Percentiles rank a stretch among this genome's conserved stretches.
phyloP scores from a whole-genome alignment of 2,329 filamentous ascomycete species.

The Chaetothyriales sp. region DNA sequence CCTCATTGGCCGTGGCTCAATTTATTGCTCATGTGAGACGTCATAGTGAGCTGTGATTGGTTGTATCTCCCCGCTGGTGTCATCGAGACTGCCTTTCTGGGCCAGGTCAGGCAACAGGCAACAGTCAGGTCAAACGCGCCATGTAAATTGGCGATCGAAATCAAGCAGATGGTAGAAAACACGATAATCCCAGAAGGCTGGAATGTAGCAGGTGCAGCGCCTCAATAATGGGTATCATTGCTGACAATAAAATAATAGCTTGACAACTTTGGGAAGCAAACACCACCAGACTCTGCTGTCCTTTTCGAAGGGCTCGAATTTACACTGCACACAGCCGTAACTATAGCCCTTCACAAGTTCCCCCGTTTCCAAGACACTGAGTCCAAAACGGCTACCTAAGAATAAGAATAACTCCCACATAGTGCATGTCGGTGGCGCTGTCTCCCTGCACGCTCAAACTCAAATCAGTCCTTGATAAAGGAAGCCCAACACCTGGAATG shows the following conservation, averaged over 20 bases:
- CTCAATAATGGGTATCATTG: background rate
- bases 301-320: background rate
- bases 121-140: too few species aligned
- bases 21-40: too few species aligned
- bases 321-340: background rate
- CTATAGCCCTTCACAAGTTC: background rate
- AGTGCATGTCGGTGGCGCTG: background rate
- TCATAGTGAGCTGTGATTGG: too few species aligned
- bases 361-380: background rate
- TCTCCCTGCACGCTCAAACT: background rate
- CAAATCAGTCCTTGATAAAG: background rate
- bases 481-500: background rate
- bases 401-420: background rate
- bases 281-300: background rate
- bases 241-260: background rate
- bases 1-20: too few species aligned
- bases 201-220: background rate
- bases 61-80: too few species aligned
- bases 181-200: too few species aligned
- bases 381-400: background rate
- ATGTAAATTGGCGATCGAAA: too few species aligned
- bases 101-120: too few species aligned
- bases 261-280: background rate
- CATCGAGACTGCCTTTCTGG: too few species aligned
- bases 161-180: background rate